Evolutionary conservation across 345 rosid genomes (phyloP), one percentile per base, ranked within the genome.

Genomic region (Geranium brycei): DNA sequence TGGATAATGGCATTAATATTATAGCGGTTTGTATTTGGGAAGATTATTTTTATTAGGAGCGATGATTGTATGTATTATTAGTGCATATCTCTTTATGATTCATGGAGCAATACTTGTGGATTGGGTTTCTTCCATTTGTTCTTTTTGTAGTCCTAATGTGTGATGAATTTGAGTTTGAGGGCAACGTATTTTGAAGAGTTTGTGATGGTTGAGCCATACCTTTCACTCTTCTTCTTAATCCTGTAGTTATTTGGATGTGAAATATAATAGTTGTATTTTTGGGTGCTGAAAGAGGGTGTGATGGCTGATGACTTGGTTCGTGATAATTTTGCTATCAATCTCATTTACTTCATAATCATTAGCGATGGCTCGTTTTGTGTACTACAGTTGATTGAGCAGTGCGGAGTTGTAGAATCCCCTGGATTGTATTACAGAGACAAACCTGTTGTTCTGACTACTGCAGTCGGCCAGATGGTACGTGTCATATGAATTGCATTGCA

Each of bases 381-480:
- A 40, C 55, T 63, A 63, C 81, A 91, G 96, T 61, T 84, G 69
- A 71, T 86, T 62, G 95, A 89, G 80, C 86, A 84, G 71, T 84
- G 89, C 62, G 75, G 76, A 41, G 86, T 73, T 61, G 28, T 76
- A 5, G 93, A 86, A 74, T 78, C 63, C 51, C 83, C 87, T 59
- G 83, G 81, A 38, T 73, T 85, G 66, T 51, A 59, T 58, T 82
- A 67, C 68, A 74, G 83, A 72, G 75, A 77, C 66, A 62, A 69
- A 30, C 82, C 89, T 8, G 76, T 82, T 28, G 57, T 74, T 51
- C 62, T 72, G 5, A 78, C 89, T 35, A 87, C 93, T 31, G 86
- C 96, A 59, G 66, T 83, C 71, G 95, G 91, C 65, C 85, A 87
- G 68, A 87, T 89, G 98, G 97, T 91, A 78, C 7, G 72, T 60